Evolutionary conservation across 768 basidiomycete genomes (phyloP), one percentile per base, ranked within the genome.

Genomic region (Brasilioporus rufonigricans): DNA sequence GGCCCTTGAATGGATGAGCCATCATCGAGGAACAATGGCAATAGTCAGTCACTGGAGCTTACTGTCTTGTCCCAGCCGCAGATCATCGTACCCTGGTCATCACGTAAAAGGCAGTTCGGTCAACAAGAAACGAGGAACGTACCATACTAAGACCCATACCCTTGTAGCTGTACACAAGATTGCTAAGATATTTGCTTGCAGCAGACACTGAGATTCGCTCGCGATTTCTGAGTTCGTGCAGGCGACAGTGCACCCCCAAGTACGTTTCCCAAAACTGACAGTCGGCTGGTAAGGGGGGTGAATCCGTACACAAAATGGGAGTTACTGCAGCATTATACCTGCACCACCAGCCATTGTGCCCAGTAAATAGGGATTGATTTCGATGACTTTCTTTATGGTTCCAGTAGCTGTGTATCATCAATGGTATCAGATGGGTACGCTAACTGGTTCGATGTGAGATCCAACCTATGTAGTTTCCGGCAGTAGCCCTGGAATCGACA

Each of bases 321-420:
- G 2, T 11, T n/a, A 31, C 35, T 32, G 18, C 29, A 39, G 50
- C 23, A 48, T 78, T 80, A 61, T 67, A 86, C 94, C 96, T 63
- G 97, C 97, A 73, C 96, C 96, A 73, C 97, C 97, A 58, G 97
- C 97, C 96, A 99, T 98, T 2, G 97, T 99, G 57, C 97, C 97
- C n/a, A 99, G 82, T 47, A 99, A 75, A 76, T 94, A 98, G 39
- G 93, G 93, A 76, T 98, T 98, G 74, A 99, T 99, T 77, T 99
- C 97, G 64, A 99, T 98, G 60, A 99, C 95, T 79, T 98, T 99
- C 80, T 96, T 98, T 58, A 99, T 93, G 16, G 96, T 98, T 50
- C 96, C 95, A 19, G 88, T 93, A 0, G 96, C 96, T 98, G 66
- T 1, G 33, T 19, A 36, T 21, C 32, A 43, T 43, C 18, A 26